Base-by-base conservation (phyloP, 441 rosid species). In the Populus tomentosa region DNA sequence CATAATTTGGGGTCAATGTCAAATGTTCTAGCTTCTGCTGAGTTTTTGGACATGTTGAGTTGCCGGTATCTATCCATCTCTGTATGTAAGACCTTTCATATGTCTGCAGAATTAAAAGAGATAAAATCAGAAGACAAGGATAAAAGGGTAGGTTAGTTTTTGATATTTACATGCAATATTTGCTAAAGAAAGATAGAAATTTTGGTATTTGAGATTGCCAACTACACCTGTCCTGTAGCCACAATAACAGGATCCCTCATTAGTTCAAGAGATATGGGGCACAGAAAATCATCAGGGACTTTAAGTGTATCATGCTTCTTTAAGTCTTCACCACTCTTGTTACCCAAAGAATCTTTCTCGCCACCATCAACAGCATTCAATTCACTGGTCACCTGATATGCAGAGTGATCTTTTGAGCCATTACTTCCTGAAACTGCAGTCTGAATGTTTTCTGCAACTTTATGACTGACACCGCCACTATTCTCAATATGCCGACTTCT, bases 231-330 rank as follows among this genome's bases (percentile, higher is more conserved):
- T 75, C 99, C 99, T 64, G 98, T 94, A 75, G 98, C 85, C 13
- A 92, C 98, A 69, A 91, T 92, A 62, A 91, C 98, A 73, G 98
- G 98, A 85, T 94, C 97, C 80, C 92, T 91, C 98, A 96, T 91
- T 69, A 94, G 79, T 80, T 96, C 97, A 76, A 96, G 80, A 10
- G 98, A 91, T 23, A 96, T 91, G 2, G 99, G 96, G 78, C 98
- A 96, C 8, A 88, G 88, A 78, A 88, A 96, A 84, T 96, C 99
- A 33, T 80, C 92, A 9, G 98, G 99, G 66, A 90, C 84, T 65
- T 83, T 18, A 76, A 86, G 80, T 42, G 88, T 79, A 75, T 90
- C 90, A 33, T 90, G 72, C 70, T 89, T 91, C 86, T 89, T 88
- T 7, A 82, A 75, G 79, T 90, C 92, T 7, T 87, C 92, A 10